phyloP scores from a whole-genome alignment of 768 basidiomycete species.

The Termitomyces sp. region DNA sequence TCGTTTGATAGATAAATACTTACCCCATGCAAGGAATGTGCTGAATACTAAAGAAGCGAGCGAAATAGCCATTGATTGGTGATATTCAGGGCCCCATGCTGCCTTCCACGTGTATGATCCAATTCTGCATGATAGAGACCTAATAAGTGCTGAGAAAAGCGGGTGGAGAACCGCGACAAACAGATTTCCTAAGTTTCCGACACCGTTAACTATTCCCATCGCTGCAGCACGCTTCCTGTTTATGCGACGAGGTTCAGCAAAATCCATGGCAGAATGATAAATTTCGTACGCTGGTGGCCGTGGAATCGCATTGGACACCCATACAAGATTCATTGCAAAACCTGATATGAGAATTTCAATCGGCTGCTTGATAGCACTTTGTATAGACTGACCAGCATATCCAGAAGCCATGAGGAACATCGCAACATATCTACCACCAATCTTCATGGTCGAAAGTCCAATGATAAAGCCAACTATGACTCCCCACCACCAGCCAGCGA shows the following conservation, averaged over 20 bases:
- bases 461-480: constrained; percentile 63
- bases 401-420: constrained; percentile 66
- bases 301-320: constrained; percentile 61
- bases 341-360: constrained; percentile 23
- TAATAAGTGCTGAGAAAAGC: background rate
- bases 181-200: constrained; percentile 57
- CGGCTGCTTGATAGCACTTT: background rate
- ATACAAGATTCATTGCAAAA: constrained; percentile 51
- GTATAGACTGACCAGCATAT: constrained; percentile 33
- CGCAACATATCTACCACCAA: constrained; percentile 56
- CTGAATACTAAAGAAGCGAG: constrained; percentile 34
- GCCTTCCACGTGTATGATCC: constrained; percentile 63
- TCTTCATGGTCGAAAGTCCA: constrained; percentile 49
- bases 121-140: constrained; percentile 35
- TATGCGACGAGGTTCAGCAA: background rate
- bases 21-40: constrained; percentile 32
- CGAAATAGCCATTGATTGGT: constrained; percentile 58
- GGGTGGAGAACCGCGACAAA: constrained; percentile 24
- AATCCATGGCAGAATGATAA: background rate
- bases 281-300: constrained; percentile 52
- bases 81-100: constrained; percentile 61
- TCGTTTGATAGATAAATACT: constrained; percentile 1
- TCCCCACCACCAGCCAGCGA: constrained; percentile 56
- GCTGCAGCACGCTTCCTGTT: constrained; percentile 50
- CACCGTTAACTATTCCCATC: constrained; percentile 62